Base-by-base conservation (phyloP, 2,329 filamentous ascomycete species). In the Hymenoscyphus albidus region DNA sequence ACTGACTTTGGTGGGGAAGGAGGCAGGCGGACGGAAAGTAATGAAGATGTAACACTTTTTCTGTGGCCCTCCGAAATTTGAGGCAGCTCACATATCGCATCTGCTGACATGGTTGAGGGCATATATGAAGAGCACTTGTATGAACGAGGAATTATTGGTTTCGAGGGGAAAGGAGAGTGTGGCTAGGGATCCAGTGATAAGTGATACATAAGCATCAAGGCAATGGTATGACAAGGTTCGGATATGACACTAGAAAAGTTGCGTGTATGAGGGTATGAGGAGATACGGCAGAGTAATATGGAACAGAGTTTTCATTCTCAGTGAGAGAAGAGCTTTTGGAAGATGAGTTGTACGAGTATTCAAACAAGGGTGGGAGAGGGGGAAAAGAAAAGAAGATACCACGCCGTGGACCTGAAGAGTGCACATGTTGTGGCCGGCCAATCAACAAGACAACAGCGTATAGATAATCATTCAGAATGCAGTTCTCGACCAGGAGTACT, bases 1-100 rank as follows among this genome's bases (percentile, higher is more conserved):
- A 71, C 67, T 1, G 73, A 73, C 62, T 74, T 70, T 44, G 73
- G 73, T 32, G 73, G 73, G 12, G 73, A 71, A 9, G 70, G 72
- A 58, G 74, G 74, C 57, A 73, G 64, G 9, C 51, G 54, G 39
- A 39, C 54, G 1, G 62, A 40, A 5, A 63, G 39, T 13, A 10
- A 31, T 55, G 48, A 51, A 18, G 60, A 56, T 14, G 31, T 39
- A 5, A 57, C 51, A 18, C 57, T 40, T 9, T 62, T 61, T 54
- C 16, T 16, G 10, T 63, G 56, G n/a, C 9, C 38, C 31, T 63
- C 38, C 9, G 58, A 32, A 48, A 42, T 16, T n/a, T 32, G 57
- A 51, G 64, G 18, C 6, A 62, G 54, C 35, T 58, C 58, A 27
- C 51, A 63, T 40, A 58, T 48, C 9, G 61, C 61, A 54, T 62